Evolutionary conservation across 208 protist genomes (phyloP).

Genomic region (Kentomonas sorsogonicus): DNA sequence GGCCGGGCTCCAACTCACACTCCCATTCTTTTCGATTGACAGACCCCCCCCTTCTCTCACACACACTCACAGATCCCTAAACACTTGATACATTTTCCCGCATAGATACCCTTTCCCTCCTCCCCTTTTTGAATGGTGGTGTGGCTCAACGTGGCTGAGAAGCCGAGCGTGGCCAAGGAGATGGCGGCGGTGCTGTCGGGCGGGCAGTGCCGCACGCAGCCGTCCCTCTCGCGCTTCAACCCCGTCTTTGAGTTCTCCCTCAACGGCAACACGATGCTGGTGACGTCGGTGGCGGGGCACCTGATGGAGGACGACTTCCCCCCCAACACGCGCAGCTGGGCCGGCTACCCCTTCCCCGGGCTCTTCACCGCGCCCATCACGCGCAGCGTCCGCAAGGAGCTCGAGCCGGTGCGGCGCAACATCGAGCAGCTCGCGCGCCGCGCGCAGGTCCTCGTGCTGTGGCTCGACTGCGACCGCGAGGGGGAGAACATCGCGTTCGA

Average conservation of each 20-base stretch:
- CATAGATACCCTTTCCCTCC: not conserved
- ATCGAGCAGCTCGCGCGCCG: slow-evolving; percentile 56
- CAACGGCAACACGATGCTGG: slow-evolving; percentile 79
- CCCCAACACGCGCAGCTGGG: slow-evolving; percentile 78
- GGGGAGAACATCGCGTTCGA: slow-evolving; percentile 98
- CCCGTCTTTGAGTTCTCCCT: slow-evolving; percentile 80
- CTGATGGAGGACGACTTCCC: slow-evolving; percentile 93
- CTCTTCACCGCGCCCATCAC: slow-evolving; percentile 87
- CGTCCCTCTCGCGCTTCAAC: slow-evolving; percentile 65
- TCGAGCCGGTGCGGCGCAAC: slow-evolving; percentile 74
- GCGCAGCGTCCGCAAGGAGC: slow-evolving; percentile 73
- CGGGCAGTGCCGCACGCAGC: slow-evolving; percentile 29
- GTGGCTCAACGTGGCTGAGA: slow-evolving; percentile 94
- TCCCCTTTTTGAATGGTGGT: slow-evolving; percentile 35
- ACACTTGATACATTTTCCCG: not conserved
- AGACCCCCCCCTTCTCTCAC: not conserved
- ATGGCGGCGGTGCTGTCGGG: slow-evolving; percentile 77
- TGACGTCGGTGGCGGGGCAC: slow-evolving; percentile 97
- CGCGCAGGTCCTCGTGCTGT: slow-evolving; percentile 85
- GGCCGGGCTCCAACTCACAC: no score
- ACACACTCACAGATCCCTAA: not conserved
- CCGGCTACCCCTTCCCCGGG: slow-evolving; percentile 67
- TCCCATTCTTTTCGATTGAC: slow-evolving; percentile 4
- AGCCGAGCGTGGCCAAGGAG: slow-evolving; percentile 92
- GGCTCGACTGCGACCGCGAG: slow-evolving; percentile 96